Percentiles rank a stretch among this genome's conserved stretches.
phyloP scores from a whole-genome alignment of 257 asterid species.

The Euphrasia confusa region DNA sequence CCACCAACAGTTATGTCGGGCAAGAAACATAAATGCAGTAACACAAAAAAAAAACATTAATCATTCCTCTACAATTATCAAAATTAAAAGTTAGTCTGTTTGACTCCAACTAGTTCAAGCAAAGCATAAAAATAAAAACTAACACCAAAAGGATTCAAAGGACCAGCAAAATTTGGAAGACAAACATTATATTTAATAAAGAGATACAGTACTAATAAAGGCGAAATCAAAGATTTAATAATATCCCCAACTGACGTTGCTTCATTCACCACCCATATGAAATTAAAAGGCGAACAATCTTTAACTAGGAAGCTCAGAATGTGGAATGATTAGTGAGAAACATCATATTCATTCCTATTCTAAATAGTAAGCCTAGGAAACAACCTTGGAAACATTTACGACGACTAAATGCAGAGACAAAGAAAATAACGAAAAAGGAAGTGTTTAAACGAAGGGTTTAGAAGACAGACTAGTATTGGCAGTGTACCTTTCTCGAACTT shows the following conservation, averaged over 20 bases:
- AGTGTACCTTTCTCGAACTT: constrained; percentile 41
- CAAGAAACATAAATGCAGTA: too few relatives aligned
- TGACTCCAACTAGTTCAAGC: background rate
- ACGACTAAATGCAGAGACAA: background rate
- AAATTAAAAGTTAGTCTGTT: too few relatives aligned
- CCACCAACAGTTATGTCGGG: too few relatives aligned
- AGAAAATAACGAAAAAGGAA: background rate
- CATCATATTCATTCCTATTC: background rate
- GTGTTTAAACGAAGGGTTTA: background rate
- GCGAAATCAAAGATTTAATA: background rate
- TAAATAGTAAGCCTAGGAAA: background rate
- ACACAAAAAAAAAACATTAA: too few relatives aligned
- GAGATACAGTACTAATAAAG: background rate
- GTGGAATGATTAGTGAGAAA: background rate
- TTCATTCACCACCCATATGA: background rate
- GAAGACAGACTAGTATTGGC: constrained; percentile 12
- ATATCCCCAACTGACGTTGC: background rate
- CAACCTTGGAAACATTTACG: background rate
- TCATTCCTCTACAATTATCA: too few relatives aligned
- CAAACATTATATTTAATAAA: background rate
- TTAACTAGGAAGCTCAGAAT: background rate
- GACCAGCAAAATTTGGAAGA: background rate
- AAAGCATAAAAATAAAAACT: background rate
- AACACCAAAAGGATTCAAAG: background rate
- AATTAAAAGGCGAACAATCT: background rate